Conservation (phyloP, 1,284 basidiomycete species). For the Austroboletus olivaceoglutinosus region DNA sequence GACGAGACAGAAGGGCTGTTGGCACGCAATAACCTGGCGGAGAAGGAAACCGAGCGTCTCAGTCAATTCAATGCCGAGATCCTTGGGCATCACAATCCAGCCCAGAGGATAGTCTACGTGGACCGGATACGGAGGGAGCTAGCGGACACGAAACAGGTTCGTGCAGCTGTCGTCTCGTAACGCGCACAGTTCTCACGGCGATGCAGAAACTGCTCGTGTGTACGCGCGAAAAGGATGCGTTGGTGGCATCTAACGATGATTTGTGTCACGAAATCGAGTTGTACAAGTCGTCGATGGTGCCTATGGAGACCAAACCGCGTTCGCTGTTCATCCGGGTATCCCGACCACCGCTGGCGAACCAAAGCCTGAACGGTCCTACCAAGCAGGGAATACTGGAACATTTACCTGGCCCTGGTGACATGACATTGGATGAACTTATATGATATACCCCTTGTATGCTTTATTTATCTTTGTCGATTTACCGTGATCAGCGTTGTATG, state of each 20-base stretch:
- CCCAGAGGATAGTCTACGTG: slow-evolving; percentile 72
- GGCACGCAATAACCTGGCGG: slow-evolving; percentile 68
- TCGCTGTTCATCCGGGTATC: slow-evolving; percentile 61
- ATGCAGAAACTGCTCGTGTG: slow-evolving; percentile 55
- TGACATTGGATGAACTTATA: slow-evolving; percentile 60
- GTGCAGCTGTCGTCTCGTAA: slow-evolving; percentile 13
- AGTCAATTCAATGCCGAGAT: slow-evolving; percentile 78
- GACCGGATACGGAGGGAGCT: slow-evolving; percentile 69
- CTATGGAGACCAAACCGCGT: slow-evolving; percentile 55
- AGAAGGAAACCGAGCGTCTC: slow-evolving; percentile 64
- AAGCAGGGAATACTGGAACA: slow-evolving; percentile 22
- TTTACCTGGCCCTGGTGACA: slow-evolving; percentile 41
- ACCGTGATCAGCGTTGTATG: too few relatives aligned
- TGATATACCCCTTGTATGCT: slow-evolving; percentile 26
- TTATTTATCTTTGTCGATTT: slow-evolving; percentile 15
- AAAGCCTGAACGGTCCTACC: slow-evolving; percentile 41
- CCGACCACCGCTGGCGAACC: slow-evolving; percentile 51
- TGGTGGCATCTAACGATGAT: slow-evolving; percentile 47
- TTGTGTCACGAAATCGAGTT: slow-evolving; percentile 60
- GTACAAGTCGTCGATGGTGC: slow-evolving; percentile 67
- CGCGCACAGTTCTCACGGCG: slow-evolving; percentile 1
- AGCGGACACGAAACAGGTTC: slow-evolving; percentile 67
- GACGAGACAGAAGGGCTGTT: slow-evolving; percentile 62
- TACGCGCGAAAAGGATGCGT: slow-evolving; percentile 54
- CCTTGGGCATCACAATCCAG: slow-evolving; percentile 68